Evolutionary conservation across 2,329 filamentous ascomycete species (phyloP), one percentile per base, ranked within the genome.

Genomic region (Phialocephala subalpina): DNA sequence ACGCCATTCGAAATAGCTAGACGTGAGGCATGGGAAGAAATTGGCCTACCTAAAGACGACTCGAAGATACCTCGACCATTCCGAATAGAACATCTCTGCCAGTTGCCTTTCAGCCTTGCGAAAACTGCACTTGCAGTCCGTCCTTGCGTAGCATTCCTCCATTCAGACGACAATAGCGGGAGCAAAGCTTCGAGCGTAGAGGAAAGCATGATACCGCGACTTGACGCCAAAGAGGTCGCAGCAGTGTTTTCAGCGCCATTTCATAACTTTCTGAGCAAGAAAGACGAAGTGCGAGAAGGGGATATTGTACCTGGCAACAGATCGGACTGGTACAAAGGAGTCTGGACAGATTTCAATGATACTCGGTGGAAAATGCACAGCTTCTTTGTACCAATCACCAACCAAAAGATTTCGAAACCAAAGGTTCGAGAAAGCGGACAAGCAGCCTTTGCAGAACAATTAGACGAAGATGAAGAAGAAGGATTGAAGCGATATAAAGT

Each of bases 241-340:
- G 94, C 94, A 53, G 93, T 98, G 38, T 98, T 98, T 80, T 95
- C 92, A 5, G 94, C 92, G 5, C 92, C 93, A 0, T 93, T 98
- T 73, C 88, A 90, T 77, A 92, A 94, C 77, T 97, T 98, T 77
- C 81, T 98, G 61, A 83, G 81, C 56, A 77, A 81, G 36, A 78
- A 79, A 59, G 90, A 92, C 77, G 84, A 92, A 68, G 78, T 82
- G 2, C 69, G 65, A 67, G 77, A 64, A 74, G 80, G 69, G 67
- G 73, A 73, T 29, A 60, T 35, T 2, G 52, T 75, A 0, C 70
- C 62, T 53, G 75, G 69, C 58, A 78, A 70, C 67, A 78, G 67
- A 62, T 69, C 58, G 70, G 82, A 74, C 71, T 98, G 94, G 94
- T 97, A 98, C 81, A 85, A 90, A 65, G 95, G 95, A 9, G 81